These are phyloP conservation scores for Yamadazyma insecticola DNA, from an alignment of 805 yeast species.

Conservation along the genomic window DNA sequence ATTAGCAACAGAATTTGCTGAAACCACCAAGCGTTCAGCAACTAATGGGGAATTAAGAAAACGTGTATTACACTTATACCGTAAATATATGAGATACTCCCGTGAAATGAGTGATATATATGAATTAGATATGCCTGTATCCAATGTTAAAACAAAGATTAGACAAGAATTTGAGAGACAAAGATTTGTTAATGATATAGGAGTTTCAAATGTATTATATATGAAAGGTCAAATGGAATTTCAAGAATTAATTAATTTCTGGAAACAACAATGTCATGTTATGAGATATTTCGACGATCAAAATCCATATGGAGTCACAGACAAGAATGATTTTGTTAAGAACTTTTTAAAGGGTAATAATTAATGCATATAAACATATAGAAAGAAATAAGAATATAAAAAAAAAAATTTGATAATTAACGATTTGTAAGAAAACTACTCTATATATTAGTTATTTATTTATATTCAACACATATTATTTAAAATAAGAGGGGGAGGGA, in stretches of 20 bases:
- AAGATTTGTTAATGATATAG: slow-evolving; percentile 64
- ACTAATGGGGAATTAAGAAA: slow-evolving; percentile 55
- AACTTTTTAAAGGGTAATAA: slow-evolving; percentile 66
- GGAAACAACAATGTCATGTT: slow-evolving; percentile 87
- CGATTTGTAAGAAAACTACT: no score
- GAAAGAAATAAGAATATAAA: slow-evolving; percentile 1
- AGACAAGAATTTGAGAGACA: slow-evolving; percentile 89
- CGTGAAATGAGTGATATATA: slow-evolving; percentile 59
- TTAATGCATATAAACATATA: slow-evolving; percentile 3
- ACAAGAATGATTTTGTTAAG: slow-evolving; percentile 60
- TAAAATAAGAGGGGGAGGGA: background rate
- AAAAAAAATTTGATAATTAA: no score
- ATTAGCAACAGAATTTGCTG: slow-evolving; percentile 78
- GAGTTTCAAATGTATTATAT: slow-evolving; percentile 61
- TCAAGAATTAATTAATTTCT: slow-evolving; percentile 81
- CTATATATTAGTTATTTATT: no score
- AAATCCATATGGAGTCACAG: slow-evolving; percentile 49
- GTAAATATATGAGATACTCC: slow-evolving; percentile 63
- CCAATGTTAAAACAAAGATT: slow-evolving; percentile 74
- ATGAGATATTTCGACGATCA: slow-evolving; percentile 75
- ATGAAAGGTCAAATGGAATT: slow-evolving; percentile 89
- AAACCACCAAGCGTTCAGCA: slow-evolving; percentile 65
- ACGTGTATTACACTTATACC: slow-evolving; percentile 66
- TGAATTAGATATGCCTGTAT: slow-evolving; percentile 72
- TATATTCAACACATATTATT: no score